These are phyloP conservation scores for Hemileccinum hortonii DNA, from an alignment of 1,284 basidiomycete genomes.

Conservation along the genomic window DNA sequence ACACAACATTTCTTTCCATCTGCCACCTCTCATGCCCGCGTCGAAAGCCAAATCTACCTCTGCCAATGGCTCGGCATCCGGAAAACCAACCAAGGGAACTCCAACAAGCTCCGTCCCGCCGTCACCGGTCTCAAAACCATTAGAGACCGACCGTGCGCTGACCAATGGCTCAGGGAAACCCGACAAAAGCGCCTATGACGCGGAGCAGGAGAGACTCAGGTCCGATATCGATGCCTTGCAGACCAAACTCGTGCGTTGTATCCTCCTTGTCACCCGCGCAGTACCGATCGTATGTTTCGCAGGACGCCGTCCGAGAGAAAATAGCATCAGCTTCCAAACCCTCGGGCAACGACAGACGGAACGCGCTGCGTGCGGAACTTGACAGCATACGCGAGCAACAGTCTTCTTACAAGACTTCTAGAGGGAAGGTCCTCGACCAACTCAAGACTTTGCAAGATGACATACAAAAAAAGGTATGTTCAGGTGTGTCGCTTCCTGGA, in stretches of 20 bases:
- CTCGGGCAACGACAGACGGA: constrained; percentile 71
- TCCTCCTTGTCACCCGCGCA: neutral
- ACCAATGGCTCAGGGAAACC: constrained; percentile 56
- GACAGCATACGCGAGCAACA: constrained; percentile 81
- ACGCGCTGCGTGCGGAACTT: constrained; percentile 78
- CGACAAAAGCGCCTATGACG: constrained; percentile 78
- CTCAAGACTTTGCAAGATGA: constrained; percentile 80
- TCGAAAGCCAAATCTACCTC: constrained; percentile 54
- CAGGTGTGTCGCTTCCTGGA: neutral
- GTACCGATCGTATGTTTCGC: constrained; percentile 10
- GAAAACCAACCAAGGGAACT: constrained; percentile 37
- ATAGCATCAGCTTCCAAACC: constrained; percentile 64
- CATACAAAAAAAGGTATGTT: constrained; percentile 77
- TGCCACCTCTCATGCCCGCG: constrained; percentile 39
- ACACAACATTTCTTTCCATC: constrained; percentile 10
- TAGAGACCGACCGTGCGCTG: constrained; percentile 43
- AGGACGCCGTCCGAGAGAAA: constrained; percentile 81
- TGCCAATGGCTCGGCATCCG: constrained; percentile 44
- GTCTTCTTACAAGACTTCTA: constrained; percentile 73
- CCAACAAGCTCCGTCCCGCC: constrained; percentile 47
- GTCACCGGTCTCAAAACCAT: constrained; percentile 45
- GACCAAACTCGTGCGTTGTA: constrained; percentile 67
- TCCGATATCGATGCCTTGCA: constrained; percentile 82
- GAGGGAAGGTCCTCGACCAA: constrained; percentile 81
- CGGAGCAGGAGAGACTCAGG: constrained; percentile 82